phyloP scores from a whole-genome alignment of 768 basidiomycete species.

The Cyclocybe aegerita region DNA sequence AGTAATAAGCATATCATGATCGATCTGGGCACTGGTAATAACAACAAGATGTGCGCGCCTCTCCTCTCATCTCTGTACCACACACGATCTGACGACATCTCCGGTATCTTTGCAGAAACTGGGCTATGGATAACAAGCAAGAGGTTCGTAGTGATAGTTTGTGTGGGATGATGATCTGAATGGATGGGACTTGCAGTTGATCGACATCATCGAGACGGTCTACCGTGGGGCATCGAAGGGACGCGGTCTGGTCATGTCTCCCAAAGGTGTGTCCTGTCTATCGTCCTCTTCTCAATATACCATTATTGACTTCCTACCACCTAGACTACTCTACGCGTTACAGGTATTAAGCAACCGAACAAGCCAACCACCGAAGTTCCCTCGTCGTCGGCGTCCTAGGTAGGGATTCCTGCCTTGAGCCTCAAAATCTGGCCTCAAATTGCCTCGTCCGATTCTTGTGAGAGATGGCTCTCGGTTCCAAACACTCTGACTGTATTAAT shows the following conservation, averaged over 20 bases:
- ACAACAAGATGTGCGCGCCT: slow-evolving; percentile 90
- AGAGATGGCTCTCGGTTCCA: too few species aligned
- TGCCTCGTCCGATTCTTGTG: too few species aligned
- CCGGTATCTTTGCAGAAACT: slow-evolving; percentile 62
- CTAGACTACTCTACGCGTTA: slow-evolving; percentile 47
- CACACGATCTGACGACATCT: slow-evolving; percentile 11
- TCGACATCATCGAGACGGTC: slow-evolving; percentile 97
- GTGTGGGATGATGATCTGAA: neutral
- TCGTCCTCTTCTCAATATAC: neutral
- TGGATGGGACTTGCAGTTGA: slow-evolving; percentile 53
- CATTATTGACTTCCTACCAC: neutral
- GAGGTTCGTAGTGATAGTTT: slow-evolving; percentile 56
- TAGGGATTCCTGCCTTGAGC: too few species aligned
- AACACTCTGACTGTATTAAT: too few species aligned
- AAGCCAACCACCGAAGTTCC: too few species aligned
- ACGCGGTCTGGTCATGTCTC: slow-evolving; percentile 95
- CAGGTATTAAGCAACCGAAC: slow-evolving; percentile 26
- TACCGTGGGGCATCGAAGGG: slow-evolving; percentile 98
- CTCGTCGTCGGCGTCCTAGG: too few species aligned
- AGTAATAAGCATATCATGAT: slow-evolving; percentile 99
- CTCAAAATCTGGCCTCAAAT: too few species aligned
- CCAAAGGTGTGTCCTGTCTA: slow-evolving; percentile 64
- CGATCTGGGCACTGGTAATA: slow-evolving; percentile 98
- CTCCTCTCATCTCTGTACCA: neutral
- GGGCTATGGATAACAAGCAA: slow-evolving; percentile 99